Conservation (phyloP, 179 eudicot species). For the Gypsophila paniculata region DNA sequence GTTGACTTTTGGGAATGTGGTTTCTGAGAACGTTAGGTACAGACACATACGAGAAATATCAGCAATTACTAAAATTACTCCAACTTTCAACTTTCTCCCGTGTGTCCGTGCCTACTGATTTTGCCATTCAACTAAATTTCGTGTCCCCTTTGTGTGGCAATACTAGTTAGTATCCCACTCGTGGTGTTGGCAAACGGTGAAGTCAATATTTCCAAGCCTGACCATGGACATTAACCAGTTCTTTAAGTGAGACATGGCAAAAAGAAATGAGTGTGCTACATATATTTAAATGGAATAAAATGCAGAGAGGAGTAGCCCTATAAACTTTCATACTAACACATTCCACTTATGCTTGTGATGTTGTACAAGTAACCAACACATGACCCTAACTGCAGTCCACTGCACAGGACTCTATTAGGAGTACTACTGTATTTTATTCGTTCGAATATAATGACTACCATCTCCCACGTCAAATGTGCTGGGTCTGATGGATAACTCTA, state of each 20-base stretch:
- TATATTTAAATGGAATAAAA: background rate
- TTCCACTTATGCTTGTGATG: background rate
- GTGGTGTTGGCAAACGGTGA: background rate
- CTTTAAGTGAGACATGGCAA: constrained; percentile 1
- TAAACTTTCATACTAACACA: background rate
- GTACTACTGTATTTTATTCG: background rate
- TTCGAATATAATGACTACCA: background rate
- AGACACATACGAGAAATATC: constrained; percentile 4
- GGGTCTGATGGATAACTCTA: background rate
- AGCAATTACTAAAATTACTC: constrained; percentile 1
- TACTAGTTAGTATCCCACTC: background rate
- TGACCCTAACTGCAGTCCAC: background rate
- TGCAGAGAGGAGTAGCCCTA: background rate
- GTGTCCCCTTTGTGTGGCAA: background rate
- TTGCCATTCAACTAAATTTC: constrained; percentile 8
- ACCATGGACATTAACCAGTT: too few species aligned
- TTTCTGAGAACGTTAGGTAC: background rate
- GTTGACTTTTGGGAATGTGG: constrained; percentile 7
- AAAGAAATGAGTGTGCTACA: background rate
- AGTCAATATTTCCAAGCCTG: background rate
- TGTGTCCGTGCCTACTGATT: background rate
- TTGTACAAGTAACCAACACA: constrained; percentile 2
- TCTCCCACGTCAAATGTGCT: background rate
- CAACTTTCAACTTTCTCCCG: background rate
- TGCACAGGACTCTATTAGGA: background rate